phyloP scores from a whole-genome alignment of 2,329 filamentous ascomycete genomes.

The Emmonsia crescens region DNA sequence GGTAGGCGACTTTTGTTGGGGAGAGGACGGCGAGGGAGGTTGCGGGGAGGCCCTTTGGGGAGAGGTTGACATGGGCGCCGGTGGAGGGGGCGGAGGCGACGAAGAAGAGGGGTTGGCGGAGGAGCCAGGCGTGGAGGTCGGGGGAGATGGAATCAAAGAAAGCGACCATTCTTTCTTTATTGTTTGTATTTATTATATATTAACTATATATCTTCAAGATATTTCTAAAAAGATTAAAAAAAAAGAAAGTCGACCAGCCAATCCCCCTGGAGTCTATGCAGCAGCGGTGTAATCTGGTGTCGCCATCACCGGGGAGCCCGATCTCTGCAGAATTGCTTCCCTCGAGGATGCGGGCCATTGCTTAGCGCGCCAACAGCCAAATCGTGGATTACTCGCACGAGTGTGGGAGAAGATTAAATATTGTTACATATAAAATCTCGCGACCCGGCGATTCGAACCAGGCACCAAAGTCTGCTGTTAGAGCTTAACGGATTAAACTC shows the following conservation, averaged over 20 bases:
- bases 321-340: constrained; percentile 50
- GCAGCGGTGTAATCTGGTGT: constrained; percentile 41
- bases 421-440: constrained; percentile 19
- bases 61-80: constrained; percentile 63
- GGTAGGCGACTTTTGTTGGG: constrained; percentile 53
- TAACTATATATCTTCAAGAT: neutral
- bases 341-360: constrained; percentile 45
- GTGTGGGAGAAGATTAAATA: constrained; percentile 25
- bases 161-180: constrained; percentile 41
- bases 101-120: constrained; percentile 62
- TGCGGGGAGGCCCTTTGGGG: constrained; percentile 58
- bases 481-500: too few relatives aligned
- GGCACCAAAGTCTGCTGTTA: constrained; percentile 26
- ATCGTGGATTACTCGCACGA: constrained; percentile 47
- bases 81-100: constrained; percentile 59
- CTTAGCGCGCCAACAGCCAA: constrained; percentile 39
- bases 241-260: constrained; percentile 28
- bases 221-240: constrained; percentile 8
- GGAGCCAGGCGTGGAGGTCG: constrained; percentile 52
- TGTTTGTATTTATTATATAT: too few relatives aligned
- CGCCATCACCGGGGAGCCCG: constrained; percentile 45
- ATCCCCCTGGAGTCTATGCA: constrained; percentile 28
- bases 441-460: constrained; percentile 46
- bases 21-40: constrained; percentile 52
- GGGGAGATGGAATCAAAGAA: constrained; percentile 46